Conservation (phyloP, 2,329 filamentous ascomycete species). For the Lithohypha guttulata region DNA sequence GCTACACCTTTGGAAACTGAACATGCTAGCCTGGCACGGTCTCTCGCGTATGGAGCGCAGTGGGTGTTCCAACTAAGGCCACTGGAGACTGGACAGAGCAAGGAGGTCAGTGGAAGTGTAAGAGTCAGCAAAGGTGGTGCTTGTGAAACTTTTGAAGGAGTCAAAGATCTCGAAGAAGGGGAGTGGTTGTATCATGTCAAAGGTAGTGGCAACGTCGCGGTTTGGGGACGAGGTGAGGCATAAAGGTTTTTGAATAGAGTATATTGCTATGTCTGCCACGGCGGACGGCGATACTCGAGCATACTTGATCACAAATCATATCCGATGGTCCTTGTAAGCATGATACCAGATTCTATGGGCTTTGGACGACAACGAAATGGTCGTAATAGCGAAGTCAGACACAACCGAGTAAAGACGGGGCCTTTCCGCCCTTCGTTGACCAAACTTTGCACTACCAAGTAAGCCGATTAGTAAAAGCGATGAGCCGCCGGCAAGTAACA, state of each 20-base stretch:
- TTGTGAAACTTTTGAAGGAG: slow-evolving; percentile 21
- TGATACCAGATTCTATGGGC: too few species aligned
- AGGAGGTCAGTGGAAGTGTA: slow-evolving; percentile 80
- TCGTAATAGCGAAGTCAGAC: too few species aligned
- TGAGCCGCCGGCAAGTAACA: too few species aligned
- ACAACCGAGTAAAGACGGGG: too few species aligned
- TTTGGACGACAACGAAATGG: too few species aligned
- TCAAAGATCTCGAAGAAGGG: slow-evolving; percentile 38
- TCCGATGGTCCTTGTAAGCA: too few species aligned
- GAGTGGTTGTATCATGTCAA: slow-evolving; percentile 76
- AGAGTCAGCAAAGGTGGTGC: slow-evolving; percentile 55
- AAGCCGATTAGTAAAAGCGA: too few species aligned
- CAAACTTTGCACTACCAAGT: too few species aligned
- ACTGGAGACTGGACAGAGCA: slow-evolving; percentile 78
- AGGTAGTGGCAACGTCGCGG: slow-evolving; percentile 65
- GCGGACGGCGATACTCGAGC: too few species aligned
- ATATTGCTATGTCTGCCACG: too few species aligned
- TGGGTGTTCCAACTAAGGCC: slow-evolving; percentile 60
- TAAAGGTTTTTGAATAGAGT: slow-evolving; percentile 3
- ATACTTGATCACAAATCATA: too few species aligned
- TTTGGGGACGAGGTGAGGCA: slow-evolving; percentile 69
- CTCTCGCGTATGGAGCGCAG: slow-evolving; percentile 64
- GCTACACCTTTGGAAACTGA: slow-evolving; percentile 57
- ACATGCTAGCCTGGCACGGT: slow-evolving; percentile 60
- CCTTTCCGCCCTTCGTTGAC: too few species aligned